These are phyloP conservation scores for Echium plantagineum DNA, from an alignment of 257 asterid species.

Conservation along the genomic window DNA sequence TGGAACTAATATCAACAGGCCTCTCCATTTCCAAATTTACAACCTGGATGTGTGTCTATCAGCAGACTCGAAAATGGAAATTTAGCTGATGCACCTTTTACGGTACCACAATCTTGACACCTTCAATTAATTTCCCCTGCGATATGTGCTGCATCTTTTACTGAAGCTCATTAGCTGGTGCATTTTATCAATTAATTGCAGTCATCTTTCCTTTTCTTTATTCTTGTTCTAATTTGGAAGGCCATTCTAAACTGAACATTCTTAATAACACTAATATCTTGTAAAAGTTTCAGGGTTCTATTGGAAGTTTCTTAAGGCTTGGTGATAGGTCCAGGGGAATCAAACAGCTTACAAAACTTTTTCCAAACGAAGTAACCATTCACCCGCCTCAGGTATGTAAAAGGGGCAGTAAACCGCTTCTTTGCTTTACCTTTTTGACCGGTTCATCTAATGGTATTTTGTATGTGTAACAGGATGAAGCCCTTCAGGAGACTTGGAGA, in stretches of 20 bases:
- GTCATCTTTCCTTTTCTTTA: too few species aligned
- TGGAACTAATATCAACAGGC: too few species aligned
- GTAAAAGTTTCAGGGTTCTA: constrained; percentile 45
- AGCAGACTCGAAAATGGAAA: constrained; percentile 83
- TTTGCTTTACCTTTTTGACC: constrained; percentile 1
- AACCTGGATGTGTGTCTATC: constrained; percentile 74
- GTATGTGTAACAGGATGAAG: constrained; percentile 57
- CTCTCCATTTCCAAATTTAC: constrained; percentile 43
- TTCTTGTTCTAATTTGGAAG: too few species aligned
- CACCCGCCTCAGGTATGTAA: constrained; percentile 74
- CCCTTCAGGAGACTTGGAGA: constrained; percentile 71
- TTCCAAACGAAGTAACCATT: constrained; percentile 79
- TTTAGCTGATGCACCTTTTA: constrained; percentile 77
- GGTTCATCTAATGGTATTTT: constrained; percentile 10
- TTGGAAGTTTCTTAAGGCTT: constrained; percentile 63
- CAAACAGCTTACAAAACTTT: constrained; percentile 66
- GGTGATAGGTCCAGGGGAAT: constrained; percentile 71
- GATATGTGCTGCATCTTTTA: too few species aligned
- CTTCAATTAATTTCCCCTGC: not conserved
- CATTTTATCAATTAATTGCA: not conserved
- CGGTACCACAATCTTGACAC: constrained; percentile 26
- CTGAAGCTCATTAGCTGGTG: too few species aligned
- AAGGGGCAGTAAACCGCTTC: constrained; percentile 3
- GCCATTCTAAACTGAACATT: too few species aligned
- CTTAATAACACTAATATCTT: too few species aligned